A percentile compares a stretch with the other conserved stretches of the same genome.
These are phyloP conservation scores for Ceriops decandra DNA, from an alignment of 345 rosid genomes.

Conservation along the genomic window DNA sequence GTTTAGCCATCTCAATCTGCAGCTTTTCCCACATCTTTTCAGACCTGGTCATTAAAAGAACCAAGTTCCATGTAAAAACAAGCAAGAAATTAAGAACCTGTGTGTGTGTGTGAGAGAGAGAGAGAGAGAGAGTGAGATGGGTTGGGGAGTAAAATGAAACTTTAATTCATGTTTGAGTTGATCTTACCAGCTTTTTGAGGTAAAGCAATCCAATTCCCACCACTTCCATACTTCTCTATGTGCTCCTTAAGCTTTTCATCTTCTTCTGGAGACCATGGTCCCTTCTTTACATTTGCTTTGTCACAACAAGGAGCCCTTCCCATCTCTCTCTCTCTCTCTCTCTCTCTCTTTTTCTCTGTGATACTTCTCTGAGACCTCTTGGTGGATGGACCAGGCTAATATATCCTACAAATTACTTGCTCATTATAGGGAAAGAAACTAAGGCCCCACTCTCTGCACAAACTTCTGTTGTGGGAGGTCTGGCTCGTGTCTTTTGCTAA, in stretches of 20 bases:
- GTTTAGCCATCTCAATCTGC: conserved; percentile 94
- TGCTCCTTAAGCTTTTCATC: conserved; percentile 79
- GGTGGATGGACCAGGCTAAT: neutral
- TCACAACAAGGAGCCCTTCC: conserved; percentile 99
- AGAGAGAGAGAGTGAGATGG: neutral
- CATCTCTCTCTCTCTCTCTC: conserved; percentile 40
- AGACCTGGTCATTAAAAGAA: conserved; percentile 43
- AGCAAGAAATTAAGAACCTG: too few species aligned
- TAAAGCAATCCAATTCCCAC: conserved; percentile 92
- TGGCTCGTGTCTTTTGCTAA: conserved; percentile 22
- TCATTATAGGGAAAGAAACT: neutral
- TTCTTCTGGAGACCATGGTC: conserved; percentile 98
- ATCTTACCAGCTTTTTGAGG: conserved; percentile 86
- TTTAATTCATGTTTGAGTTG: neutral
- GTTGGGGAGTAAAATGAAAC: neutral
- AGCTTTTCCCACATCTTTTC: conserved; percentile 96
- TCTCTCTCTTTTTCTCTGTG: conserved; percentile 23
- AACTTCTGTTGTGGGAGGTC: conserved; percentile 8
- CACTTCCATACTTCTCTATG: conserved; percentile 80
- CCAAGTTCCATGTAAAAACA: conserved; percentile 1
- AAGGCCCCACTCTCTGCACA: conserved; percentile 17
- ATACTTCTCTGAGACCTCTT: conserved; percentile 11
- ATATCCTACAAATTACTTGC: neutral
- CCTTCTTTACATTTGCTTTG: conserved; percentile 90
- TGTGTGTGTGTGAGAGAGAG: neutral